These are phyloP conservation scores for Nitzschia sp. DNA, from an alignment of 108 stramenopile species.

Conservation along the genomic window DNA sequence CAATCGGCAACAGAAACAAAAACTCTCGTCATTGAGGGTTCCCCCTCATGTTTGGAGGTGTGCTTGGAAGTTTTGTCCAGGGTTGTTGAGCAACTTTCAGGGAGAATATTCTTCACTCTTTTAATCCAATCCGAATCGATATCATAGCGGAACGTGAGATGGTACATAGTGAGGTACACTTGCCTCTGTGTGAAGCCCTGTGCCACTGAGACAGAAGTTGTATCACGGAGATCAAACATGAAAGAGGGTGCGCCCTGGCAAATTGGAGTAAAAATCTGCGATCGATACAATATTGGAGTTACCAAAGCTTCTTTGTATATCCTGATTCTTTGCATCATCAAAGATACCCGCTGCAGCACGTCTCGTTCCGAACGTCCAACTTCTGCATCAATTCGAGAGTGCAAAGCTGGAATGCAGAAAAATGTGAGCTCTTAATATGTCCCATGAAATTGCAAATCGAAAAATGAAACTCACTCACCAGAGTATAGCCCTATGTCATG, in stretches of 20 bases:
- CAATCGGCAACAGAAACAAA: constrained; percentile 69
- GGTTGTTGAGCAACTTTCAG: too few species aligned
- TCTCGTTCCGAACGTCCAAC: constrained; percentile 8
- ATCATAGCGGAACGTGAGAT: constrained; percentile 67
- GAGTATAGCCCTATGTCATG: constrained; percentile 47
- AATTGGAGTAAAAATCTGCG: constrained; percentile 57
- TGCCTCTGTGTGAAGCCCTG: constrained; percentile 23
- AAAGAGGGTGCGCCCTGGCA: constrained; percentile 71
- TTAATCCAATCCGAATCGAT: constrained; percentile 55
- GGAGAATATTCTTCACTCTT: constrained; percentile 34
- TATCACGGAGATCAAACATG: constrained; percentile 52
- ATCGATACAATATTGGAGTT: constrained; percentile 63
- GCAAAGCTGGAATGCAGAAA: background rate
- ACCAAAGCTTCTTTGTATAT: background rate
- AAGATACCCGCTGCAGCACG: background rate
- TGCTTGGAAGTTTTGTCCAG: background rate
- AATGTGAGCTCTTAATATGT: background rate
- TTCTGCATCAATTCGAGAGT: background rate
- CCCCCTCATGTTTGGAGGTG: constrained; percentile 3
- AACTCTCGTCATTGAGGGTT: constrained; percentile 38
- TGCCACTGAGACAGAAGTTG: constrained; percentile 16
- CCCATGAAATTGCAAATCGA: background rate
- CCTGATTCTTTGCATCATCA: constrained; percentile 12
- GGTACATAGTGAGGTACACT: constrained; percentile 64
- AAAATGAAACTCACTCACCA: constrained; percentile 26